Base-by-base conservation (phyloP, 1,139 yeast genomes). In the Saccharomyces hybrid region DNA sequence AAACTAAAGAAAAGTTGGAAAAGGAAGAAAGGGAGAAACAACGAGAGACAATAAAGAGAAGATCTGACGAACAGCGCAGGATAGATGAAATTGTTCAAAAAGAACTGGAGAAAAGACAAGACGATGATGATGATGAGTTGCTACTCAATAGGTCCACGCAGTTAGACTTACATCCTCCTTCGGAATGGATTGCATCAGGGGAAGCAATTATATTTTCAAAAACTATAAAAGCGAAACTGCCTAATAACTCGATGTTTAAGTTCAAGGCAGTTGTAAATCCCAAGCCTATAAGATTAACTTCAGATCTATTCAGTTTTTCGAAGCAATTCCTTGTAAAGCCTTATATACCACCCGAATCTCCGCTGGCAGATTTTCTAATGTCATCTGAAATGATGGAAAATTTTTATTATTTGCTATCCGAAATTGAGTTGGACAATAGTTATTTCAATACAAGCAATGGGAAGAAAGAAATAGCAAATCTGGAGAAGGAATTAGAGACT, bases 261-360 rank as follows among this genome's bases (percentile, higher is more conserved):
- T 93, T 91, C 68, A 78, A 81, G 60, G 86, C 95, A 0, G 90
- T 93, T 0, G 77, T 80, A 46, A 86, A 86, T 8, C 82, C 86
- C 54, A 76, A 81, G 46, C 82, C 82, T 2, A 74, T 82, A 31
- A 72, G 74, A 38, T 42, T 64, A 14, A 76, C 80, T 13, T 70
- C 74, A 11, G 88, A 86, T 55, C 62, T 83, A 53, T 64, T 85
- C 55, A 73, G 78, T 7, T 67, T 73, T 70, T 80, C 90, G 1
- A 72, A 73, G 4, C 93, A 86, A 62, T 84, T 74, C 57, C 72
- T 90, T 29, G 97, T 90, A 0, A 84, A 81, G 62, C 98, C 98
- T 0, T 84, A 79, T 60, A 68, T 86, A 2, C 74, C 78, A 5
- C 73, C 78, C 1, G 71, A 68, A 27, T 68, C 73, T 9, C 70